Evolutionary conservation across 306 rosid genomes (phyloP).

Genomic region (Oemleria cerasiformis): DNA sequence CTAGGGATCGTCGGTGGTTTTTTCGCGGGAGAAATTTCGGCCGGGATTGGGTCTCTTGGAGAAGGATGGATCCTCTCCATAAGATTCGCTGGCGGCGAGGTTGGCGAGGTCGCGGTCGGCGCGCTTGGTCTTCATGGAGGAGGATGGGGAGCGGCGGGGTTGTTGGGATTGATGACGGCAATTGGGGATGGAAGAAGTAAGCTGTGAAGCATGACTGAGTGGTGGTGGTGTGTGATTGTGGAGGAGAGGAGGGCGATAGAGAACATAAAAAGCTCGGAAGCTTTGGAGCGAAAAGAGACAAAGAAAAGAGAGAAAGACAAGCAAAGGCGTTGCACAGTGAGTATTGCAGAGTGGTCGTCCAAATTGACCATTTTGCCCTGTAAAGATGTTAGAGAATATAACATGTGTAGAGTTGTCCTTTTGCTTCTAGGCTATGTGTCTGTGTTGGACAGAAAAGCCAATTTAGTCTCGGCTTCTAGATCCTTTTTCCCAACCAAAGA

Average conservation of each 20-base stretch:
- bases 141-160: conserved; percentile 22
- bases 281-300: conserved; percentile 51
- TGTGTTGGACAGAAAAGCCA: too few relatives aligned
- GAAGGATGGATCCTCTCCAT: conserved; percentile 30
- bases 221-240: conserved; percentile 9
- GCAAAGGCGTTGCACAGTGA: conserved; percentile 28
- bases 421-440: too few relatives aligned
- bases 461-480: too few relatives aligned
- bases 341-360: conserved; percentile 40
- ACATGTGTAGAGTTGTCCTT: too few relatives aligned
- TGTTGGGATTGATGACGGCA: conserved; percentile 24
- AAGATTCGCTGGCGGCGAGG: conserved; percentile 17
- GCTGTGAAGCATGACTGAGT: conserved; percentile 87
- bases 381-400: too few relatives aligned
- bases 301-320: conserved; percentile 41
- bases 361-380: too few relatives aligned
- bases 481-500: too few relatives aligned
- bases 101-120: conserved; percentile 38
- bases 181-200: conserved; percentile 65
- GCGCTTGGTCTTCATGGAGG: conserved; percentile 79
- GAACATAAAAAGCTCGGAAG: conserved; percentile 50
- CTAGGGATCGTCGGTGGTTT: conserved; percentile 30
- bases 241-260: conserved; percentile 12
- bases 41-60: conserved; percentile 42
- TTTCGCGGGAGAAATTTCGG: conserved; percentile 31